Percentiles rank a stretch among this genome's conserved stretches.
Conservation (phyloP, 2,329 filamentous ascomycete genomes). For the Ceratocystis huliohia region DNA sequence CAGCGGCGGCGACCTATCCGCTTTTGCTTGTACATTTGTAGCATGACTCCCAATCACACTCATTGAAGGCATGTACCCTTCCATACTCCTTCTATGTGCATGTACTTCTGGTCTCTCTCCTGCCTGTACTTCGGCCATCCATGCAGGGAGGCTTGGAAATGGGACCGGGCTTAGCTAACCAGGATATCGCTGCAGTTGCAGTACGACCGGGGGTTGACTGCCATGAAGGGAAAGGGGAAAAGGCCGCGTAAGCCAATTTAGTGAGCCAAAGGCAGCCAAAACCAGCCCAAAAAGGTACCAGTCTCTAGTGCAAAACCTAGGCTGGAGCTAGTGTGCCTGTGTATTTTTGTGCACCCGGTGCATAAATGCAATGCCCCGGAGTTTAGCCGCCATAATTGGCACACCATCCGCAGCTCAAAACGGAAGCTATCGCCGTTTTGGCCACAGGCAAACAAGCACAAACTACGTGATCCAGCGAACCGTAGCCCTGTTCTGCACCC, state of each 20-base stretch:
- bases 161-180: background rate
- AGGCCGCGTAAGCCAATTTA: constrained; percentile 20
- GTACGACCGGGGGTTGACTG: background rate
- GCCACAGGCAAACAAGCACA: background rate
- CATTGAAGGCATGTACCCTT: background rate
- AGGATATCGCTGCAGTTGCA: constrained; percentile 11
- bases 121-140: no score
- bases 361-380: background rate
- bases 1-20: background rate
- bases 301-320: background rate
- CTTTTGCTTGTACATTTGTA: background rate
- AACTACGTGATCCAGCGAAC: background rate
- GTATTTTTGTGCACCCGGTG: background rate
- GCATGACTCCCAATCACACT: background rate
- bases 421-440: background rate
- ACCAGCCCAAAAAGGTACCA: background rate
- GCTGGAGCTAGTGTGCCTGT: background rate
- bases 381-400: background rate
- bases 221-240: constrained; percentile 14
- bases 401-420: background rate
- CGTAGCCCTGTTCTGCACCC: background rate
- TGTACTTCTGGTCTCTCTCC: background rate
- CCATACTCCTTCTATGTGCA: background rate
- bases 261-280: background rate
- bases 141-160: constrained; percentile 9